phyloP scores from a whole-genome alignment of 352 stramenopile genomes.

The Thraustochytrium striatum region DNA sequence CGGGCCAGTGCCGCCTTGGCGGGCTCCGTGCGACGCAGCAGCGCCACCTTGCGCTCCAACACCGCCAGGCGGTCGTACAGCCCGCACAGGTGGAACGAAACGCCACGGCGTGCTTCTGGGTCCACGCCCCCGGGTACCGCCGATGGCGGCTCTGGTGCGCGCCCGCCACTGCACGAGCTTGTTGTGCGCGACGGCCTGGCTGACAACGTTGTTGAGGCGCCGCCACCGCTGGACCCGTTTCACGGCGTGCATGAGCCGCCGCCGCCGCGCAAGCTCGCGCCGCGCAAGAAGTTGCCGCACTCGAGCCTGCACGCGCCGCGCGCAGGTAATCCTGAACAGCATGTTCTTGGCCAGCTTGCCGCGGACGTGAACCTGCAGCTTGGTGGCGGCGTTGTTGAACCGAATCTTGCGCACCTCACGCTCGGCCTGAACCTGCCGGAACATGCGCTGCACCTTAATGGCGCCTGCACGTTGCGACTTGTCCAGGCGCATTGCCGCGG shows the following conservation, averaged over 20 bases:
- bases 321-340: too few species aligned
- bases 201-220: background rate
- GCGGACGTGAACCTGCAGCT: too few species aligned
- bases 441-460: too few species aligned
- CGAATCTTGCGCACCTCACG: too few species aligned
- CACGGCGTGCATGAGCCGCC: background rate
- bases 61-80: background rate
- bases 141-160: background rate
- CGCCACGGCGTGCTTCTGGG: background rate
- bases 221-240: background rate
- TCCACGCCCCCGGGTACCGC: background rate
- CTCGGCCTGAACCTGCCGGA: too few species aligned
- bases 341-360: too few species aligned
- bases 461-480: too few species aligned
- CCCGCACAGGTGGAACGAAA: background rate
- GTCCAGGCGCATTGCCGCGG: too few species aligned
- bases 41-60: background rate
- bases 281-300: too few species aligned
- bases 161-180: background rate
- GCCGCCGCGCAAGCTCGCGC: too few species aligned
- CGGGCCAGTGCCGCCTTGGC: background rate
- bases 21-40: background rate
- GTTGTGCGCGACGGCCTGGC: background rate
- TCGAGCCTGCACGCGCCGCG: too few species aligned
- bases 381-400: too few species aligned